A percentile compares a stretch with the other conserved stretches of the same genome.
Evolutionary conservation across 345 rosid species (phyloP).

Genomic region (Conringia planisiliqua): DNA sequence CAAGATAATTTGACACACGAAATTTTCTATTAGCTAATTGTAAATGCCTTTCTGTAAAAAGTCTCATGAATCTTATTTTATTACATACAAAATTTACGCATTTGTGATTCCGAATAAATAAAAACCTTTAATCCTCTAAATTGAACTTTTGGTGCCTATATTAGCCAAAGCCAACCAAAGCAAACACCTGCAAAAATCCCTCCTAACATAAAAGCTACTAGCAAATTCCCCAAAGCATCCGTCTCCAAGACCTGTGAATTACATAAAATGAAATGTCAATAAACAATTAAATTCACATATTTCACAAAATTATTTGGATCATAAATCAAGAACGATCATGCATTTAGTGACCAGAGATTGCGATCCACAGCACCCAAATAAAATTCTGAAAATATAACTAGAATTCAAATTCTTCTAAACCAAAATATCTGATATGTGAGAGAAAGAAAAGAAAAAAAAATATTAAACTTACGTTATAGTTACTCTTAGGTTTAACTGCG

Average conservation of each 20-base stretch:
- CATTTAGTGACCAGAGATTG: background rate
- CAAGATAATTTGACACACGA: background rate
- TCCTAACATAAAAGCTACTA: background rate
- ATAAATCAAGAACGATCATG: background rate
- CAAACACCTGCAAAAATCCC: background rate
- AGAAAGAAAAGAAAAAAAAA: too few species aligned
- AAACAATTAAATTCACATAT: background rate
- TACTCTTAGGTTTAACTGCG: background rate
- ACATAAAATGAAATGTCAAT: background rate
- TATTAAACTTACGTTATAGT: background rate
- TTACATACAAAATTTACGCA: background rate
- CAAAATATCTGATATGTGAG: too few species aligned
- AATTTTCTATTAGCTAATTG: background rate
- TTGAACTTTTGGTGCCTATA: background rate
- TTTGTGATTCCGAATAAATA: background rate
- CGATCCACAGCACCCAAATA: background rate
- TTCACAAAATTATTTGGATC: background rate
- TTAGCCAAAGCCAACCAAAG: background rate
- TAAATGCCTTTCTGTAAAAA: background rate
- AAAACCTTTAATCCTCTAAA: background rate
- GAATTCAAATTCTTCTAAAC: too few species aligned
- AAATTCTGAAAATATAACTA: background rate
- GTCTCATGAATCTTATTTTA: background rate
- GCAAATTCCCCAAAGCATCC: background rate
- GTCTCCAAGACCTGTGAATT: background rate